Evolutionary conservation across 1,284 basidiomycete genomes (phyloP), one percentile per base, ranked within the genome.

Genomic region (Leccinum holopus): DNA sequence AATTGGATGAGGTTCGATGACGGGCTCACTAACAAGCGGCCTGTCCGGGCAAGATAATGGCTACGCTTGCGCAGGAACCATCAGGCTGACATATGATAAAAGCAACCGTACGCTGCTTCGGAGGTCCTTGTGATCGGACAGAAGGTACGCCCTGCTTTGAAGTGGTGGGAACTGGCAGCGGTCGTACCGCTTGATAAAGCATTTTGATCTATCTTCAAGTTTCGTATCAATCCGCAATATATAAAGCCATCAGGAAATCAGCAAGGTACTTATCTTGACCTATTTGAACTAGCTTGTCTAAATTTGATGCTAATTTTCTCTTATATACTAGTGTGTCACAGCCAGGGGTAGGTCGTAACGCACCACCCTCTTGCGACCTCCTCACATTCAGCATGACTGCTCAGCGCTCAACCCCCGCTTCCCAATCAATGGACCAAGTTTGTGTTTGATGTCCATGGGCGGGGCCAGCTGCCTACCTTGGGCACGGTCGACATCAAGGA

Each of bases 1-100:
- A 92, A 66, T 73, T 90, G 10, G 88, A 91, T 63, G 79, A 82
- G 5, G 82, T 85, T 58, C 83, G 84, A 32, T 80, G 79, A 58
- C 87, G 88, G 70, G 76, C 86, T 54, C 28, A 28, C 28, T 28
- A 28, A 28, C 28, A 28, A 28, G 28, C 28, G 28, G 28, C 28
- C 28, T 28, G 28, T 28, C 28, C 28, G 28, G 28, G 28, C 3
- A 28, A 28, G 28, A 28, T 28, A 28, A 28, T 28, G 28, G 28
- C 28, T 28, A 28, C 28, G 28, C 28, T 28, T 28, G 28, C 28
- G 28, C 28, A 28, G 28, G 28, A 28, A 28, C 28, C 28, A 28
- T 28, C 28, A 28, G 28, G 28, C 28, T 28, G 28, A 28, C 28
- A 28, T 28, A 28, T 28, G 28, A 28, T 28, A 28, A 28, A 28